A percentile compares a stretch with the other conserved stretches of the same genome.
phyloP scores from a whole-genome alignment of 164 flowering plant genomes.

The Protea cynaroides region DNA sequence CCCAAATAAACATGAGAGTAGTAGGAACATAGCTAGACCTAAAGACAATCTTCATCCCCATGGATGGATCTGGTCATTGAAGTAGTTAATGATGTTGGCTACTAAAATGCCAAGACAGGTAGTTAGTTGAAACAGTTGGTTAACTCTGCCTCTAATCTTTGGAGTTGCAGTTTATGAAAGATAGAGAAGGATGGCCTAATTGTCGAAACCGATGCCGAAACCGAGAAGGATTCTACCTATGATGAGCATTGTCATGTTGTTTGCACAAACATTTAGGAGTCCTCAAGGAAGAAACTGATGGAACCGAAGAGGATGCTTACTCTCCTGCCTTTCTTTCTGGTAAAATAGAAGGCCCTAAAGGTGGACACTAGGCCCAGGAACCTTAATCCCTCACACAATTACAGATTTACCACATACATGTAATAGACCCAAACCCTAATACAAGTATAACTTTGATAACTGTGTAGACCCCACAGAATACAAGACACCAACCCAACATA shows the following conservation, averaged over 20 bases:
- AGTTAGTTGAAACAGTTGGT: slow-evolving; percentile 76
- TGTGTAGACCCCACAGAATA: too few species aligned
- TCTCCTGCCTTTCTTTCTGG: slow-evolving; percentile 59
- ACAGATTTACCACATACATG: too few species aligned
- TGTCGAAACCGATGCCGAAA: slow-evolving; percentile 82
- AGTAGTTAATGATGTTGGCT: slow-evolving; percentile 71
- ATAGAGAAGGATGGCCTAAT: slow-evolving; percentile 93
- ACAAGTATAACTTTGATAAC: too few species aligned
- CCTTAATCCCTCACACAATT: too few species aligned
- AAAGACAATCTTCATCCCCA: slow-evolving; percentile 94
- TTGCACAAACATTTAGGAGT: slow-evolving; percentile 58
- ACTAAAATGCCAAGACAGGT: slow-evolving; percentile 67
- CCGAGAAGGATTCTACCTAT: slow-evolving; percentile 78
- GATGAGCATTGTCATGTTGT: slow-evolving; percentile 71
- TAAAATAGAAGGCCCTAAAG: slow-evolving; percentile 68
- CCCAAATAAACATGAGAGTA: slow-evolving; percentile 65
- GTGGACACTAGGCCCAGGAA: slow-evolving; percentile 82
- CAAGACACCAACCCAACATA: too few species aligned
- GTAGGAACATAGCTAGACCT: slow-evolving; percentile 75
- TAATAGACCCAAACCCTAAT: too few species aligned
- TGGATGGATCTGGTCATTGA: slow-evolving; percentile 62
- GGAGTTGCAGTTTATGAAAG: slow-evolving; percentile 93
- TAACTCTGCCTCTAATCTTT: slow-evolving; percentile 70
- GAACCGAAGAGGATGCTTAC: slow-evolving; percentile 76
- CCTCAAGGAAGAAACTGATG: slow-evolving; percentile 73